A percentile compares a stretch with the other conserved stretches of the same genome.
Evolutionary conservation across 176 grass and related monocot genomes (phyloP).

Genomic region (Cenchrus fungigraminus): DNA sequence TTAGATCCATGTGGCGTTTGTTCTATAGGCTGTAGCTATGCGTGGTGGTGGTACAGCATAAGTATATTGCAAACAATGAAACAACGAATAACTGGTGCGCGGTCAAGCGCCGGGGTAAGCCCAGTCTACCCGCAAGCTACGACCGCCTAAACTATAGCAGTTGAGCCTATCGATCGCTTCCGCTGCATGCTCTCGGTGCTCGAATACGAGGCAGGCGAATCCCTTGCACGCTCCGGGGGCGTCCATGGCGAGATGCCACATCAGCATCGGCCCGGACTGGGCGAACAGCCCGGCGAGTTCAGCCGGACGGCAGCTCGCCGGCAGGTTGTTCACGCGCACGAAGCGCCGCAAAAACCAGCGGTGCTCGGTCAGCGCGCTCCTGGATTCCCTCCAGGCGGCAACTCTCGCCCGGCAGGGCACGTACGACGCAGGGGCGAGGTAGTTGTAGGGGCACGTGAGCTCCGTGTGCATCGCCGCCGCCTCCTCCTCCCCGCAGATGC

Average conservation of each 20-base stretch:
- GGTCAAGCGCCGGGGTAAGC: background rate
- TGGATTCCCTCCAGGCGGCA: background rate
- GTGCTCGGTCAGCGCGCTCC: background rate
- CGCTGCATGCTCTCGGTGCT: background rate
- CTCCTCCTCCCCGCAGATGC: slow-evolving; percentile 21
- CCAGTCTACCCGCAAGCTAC: slow-evolving; percentile 1
- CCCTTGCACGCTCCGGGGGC: slow-evolving; percentile 1
- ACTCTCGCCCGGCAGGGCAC: background rate
- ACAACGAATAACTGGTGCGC: too few species aligned
- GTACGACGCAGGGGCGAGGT: slow-evolving; percentile 12
- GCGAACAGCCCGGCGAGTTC: background rate
- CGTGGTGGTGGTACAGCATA: too few species aligned
- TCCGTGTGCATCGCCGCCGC: background rate
- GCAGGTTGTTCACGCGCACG: slow-evolving; percentile 14
- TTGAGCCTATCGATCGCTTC: background rate
- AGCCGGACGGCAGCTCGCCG: background rate
- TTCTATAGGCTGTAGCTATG: too few species aligned
- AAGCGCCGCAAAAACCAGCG: slow-evolving; percentile 8
- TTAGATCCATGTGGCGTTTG: too few species aligned
- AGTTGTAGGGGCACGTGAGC: slow-evolving; percentile 16
- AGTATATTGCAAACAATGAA: too few species aligned
- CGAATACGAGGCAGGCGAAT: background rate
- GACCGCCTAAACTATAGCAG: background rate
- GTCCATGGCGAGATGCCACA: slow-evolving; percentile 20
- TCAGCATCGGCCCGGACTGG: background rate